A percentile compares a stretch with the other conserved stretches of the same genome.
Conservation (phyloP, 345 rosid species). For the Gossypium mustelinum region DNA sequence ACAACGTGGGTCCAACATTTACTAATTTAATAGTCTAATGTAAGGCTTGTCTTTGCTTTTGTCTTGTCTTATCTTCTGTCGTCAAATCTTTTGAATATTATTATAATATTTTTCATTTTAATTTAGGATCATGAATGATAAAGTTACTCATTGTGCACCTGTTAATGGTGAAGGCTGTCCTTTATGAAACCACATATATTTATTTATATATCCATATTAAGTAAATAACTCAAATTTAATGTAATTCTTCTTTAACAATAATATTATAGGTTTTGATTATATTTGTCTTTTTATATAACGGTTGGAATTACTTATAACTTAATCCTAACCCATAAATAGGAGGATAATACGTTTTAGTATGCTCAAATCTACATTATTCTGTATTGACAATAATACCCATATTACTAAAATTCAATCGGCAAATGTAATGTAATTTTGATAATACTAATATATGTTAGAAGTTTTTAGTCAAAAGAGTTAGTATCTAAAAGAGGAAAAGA, state of each 20-base stretch:
- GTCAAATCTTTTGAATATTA: neutral
- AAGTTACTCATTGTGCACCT: neutral
- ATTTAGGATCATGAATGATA: neutral
- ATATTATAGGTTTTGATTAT: no score
- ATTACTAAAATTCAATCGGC: rapidly evolving
- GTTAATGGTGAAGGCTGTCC: slow-evolving; percentile 13
- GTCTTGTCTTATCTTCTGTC: neutral
- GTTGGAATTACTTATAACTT: rapidly evolving
- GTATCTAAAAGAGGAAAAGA: neutral
- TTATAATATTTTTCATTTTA: neutral
- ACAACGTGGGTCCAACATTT: slow-evolving; percentile 1
- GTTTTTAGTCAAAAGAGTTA: neutral
- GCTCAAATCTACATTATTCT: rapidly evolving
- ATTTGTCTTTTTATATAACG: no score
- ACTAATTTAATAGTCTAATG: neutral
- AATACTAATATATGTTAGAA: neutral
- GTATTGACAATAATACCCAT: rapidly evolving
- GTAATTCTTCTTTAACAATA: neutral
- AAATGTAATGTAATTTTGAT: neutral
- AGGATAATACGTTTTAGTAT: rapidly evolving
- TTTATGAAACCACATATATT: slow-evolving; percentile 6
- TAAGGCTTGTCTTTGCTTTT: slow-evolving; percentile 5
- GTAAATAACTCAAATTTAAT: neutral
- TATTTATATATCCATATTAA: no score
- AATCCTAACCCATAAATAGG: rapidly evolving